These are phyloP conservation scores for Moesziomyces aphidis DNA, from an alignment of 1,284 basidiomycete genomes.

Conservation along the genomic window DNA sequence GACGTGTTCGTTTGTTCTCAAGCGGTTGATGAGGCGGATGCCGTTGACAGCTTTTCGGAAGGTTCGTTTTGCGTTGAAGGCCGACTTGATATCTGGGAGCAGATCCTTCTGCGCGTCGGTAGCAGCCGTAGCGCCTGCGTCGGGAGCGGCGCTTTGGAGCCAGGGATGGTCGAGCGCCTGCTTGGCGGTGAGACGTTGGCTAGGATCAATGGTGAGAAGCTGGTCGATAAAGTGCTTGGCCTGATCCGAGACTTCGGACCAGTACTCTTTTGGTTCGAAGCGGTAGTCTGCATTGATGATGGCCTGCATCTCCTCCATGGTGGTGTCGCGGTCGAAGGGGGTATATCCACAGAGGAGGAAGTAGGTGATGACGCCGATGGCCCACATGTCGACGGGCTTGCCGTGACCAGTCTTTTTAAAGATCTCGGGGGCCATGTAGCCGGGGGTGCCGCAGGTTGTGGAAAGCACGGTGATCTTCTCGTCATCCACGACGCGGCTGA, in stretches of 20 bases:
- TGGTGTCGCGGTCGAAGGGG: slow-evolving; percentile 66
- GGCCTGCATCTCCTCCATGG: slow-evolving; percentile 66
- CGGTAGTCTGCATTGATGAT: slow-evolving; percentile 65
- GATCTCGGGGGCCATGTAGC: slow-evolving; percentile 98
- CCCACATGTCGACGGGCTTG: slow-evolving; percentile 90
- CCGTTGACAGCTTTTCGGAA: slow-evolving; percentile 67
- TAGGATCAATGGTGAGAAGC: slow-evolving; percentile 62
- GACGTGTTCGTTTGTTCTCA: slow-evolving; percentile 39
- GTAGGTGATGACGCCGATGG: slow-evolving; percentile 67
- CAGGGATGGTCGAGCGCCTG: slow-evolving; percentile 62
- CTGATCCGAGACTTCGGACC: slow-evolving; percentile 59
- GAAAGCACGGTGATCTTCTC: slow-evolving; percentile 88
- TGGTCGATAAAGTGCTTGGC: slow-evolving; percentile 64
- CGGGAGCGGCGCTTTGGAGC: slow-evolving; percentile 34
- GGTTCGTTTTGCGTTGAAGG: slow-evolving; percentile 66
- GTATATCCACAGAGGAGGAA: slow-evolving; percentile 67
- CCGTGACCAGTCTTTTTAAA: slow-evolving; percentile 93
- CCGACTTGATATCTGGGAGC: slow-evolving; percentile 65
- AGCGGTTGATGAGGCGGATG: slow-evolving; percentile 58
- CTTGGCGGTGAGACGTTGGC: slow-evolving; percentile 54
- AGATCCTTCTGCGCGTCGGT: slow-evolving; percentile 56
- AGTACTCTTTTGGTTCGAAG: slow-evolving; percentile 64
- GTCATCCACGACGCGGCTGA: slow-evolving; percentile 86
- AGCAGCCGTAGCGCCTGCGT: background rate
- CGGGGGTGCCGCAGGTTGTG: slow-evolving; percentile 93